A percentile compares a stretch with the other conserved stretches of the same genome.
phyloP scores from a whole-genome alignment of 805 yeast genomes.

The Starmerella khaoyaiensis region DNA sequence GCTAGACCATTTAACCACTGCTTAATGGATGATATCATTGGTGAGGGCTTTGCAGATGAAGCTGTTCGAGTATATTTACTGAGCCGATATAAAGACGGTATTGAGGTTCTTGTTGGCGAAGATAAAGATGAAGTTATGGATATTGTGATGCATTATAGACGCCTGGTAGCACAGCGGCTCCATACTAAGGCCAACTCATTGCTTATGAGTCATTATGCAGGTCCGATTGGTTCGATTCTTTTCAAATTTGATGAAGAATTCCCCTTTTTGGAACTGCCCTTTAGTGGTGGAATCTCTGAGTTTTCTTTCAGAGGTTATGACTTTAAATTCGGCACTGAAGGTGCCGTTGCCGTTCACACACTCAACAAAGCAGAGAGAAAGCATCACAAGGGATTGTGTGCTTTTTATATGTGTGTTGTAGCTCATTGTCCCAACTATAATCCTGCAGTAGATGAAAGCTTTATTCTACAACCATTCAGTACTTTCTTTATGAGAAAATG shows the following conservation, averaged over 20 bases:
- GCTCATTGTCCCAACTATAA: slow-evolving; percentile 14
- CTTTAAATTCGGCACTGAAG: slow-evolving; percentile 15
- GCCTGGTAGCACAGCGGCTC: slow-evolving; percentile 5
- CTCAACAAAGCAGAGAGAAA: slow-evolving; percentile 11
- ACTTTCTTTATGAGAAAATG: slow-evolving; percentile 12
- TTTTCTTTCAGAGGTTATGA: slow-evolving; percentile 12
- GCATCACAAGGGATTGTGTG: slow-evolving; percentile 10
- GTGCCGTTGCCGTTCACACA: slow-evolving; percentile 13
- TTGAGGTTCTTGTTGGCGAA: slow-evolving; percentile 12
- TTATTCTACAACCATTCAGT: slow-evolving; percentile 10
- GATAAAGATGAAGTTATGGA: slow-evolving; percentile 13
- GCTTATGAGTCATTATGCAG: slow-evolving; percentile 12
- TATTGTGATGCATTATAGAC: slow-evolving; percentile 11
- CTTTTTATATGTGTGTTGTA: slow-evolving; percentile 11
- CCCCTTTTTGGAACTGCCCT: slow-evolving; percentile 15
- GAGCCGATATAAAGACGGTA: slow-evolving; percentile 10
- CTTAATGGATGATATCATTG: too few relatives aligned
- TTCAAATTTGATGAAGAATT: slow-evolving; percentile 11
- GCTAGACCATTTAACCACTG: too few relatives aligned
- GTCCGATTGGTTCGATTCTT: slow-evolving; percentile 13
- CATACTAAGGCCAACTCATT: slow-evolving; percentile 3
- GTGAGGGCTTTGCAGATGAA: too few relatives aligned
- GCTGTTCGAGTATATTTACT: slow-evolving; percentile 11
- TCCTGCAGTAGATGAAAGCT: slow-evolving; percentile 16
- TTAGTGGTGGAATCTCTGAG: slow-evolving; percentile 14